phyloP scores from a whole-genome alignment of 2,329 filamentous ascomycete species.

The Cytospora paraplurivora region DNA sequence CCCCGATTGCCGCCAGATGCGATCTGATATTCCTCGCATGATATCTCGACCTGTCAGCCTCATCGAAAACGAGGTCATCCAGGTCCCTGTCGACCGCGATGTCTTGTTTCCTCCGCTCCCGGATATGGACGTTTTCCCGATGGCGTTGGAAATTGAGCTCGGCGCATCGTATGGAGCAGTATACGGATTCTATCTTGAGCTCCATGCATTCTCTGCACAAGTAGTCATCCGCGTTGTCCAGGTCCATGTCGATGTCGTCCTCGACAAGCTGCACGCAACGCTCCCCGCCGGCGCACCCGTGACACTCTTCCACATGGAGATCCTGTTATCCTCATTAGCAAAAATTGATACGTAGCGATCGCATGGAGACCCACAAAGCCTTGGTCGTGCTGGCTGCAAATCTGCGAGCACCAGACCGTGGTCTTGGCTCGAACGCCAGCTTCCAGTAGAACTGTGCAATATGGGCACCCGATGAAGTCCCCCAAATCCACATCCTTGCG shows the following conservation, averaged over 20 bases:
- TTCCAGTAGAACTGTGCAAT: conserved; percentile 35
- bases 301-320: conserved; percentile 31
- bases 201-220: conserved; percentile 40
- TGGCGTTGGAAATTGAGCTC: conserved; percentile 38
- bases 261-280: conserved; percentile 33
- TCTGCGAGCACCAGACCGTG: conserved; percentile 36
- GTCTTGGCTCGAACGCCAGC: conserved; percentile 29
- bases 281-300: conserved; percentile 34
- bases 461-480: conserved; percentile 33
- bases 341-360: conserved; percentile 2
- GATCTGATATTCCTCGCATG: conserved; percentile 31
- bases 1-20: conserved; percentile 29
- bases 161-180: conserved; percentile 39
- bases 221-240: conserved; percentile 26
- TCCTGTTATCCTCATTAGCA: conserved; percentile 27
- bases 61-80: conserved; percentile 28
- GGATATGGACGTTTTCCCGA: conserved; percentile 38
- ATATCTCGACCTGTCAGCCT: conserved; percentile 27
- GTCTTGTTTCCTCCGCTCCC: conserved; percentile 29
- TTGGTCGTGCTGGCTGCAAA: conserved; percentile 32
- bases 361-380: conserved; percentile 22
- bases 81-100: conserved; percentile 26
- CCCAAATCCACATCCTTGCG: conserved; percentile 28
- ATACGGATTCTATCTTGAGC: conserved; percentile 35
- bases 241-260: conserved; percentile 31